Conservation (phyloP, 305 asterid genomes). For the Salvia sclarea region DNA sequence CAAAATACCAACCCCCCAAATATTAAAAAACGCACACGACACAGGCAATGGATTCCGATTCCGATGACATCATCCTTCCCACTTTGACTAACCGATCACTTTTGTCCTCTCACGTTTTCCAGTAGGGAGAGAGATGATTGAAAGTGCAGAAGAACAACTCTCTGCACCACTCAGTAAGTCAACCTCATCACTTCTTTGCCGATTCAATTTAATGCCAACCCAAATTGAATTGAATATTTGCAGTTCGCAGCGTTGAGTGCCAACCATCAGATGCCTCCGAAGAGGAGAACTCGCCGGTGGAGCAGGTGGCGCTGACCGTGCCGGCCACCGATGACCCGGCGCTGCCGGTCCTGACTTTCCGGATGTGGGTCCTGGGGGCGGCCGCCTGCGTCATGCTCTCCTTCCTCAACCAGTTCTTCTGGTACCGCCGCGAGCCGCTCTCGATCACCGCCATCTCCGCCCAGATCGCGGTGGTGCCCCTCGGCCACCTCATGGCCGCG, state of each 20-base stretch:
- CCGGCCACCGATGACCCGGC: constrained; percentile 66
- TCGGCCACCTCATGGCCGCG: constrained; percentile 87
- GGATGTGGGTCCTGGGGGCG: constrained; percentile 76
- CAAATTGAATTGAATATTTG: constrained; percentile 18
- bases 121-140: constrained; percentile 27
- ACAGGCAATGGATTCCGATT: not conserved
- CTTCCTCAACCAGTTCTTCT: constrained; percentile 94
- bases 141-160: constrained; percentile 47
- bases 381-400: constrained; percentile 82
- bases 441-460: constrained; percentile 82
- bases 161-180: constrained; percentile 68
- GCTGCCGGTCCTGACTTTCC: constrained; percentile 84
- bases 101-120: too few species aligned
- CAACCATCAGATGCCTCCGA: not conserved
- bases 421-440: constrained; percentile 93
- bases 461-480: constrained; percentile 90
- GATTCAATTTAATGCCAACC: too few species aligned
- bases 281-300: constrained; percentile 69
- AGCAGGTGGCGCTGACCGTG: constrained; percentile 87
- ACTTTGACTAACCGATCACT: not conserved
- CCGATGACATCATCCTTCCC: not conserved
- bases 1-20: too few species aligned
- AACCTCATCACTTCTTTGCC: not conserved
- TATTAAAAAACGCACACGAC: too few species aligned
- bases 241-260: constrained; percentile 44